Conservation (phyloP, 108 stramenopile species). For the Pseudonitzschia pungens region DNA sequence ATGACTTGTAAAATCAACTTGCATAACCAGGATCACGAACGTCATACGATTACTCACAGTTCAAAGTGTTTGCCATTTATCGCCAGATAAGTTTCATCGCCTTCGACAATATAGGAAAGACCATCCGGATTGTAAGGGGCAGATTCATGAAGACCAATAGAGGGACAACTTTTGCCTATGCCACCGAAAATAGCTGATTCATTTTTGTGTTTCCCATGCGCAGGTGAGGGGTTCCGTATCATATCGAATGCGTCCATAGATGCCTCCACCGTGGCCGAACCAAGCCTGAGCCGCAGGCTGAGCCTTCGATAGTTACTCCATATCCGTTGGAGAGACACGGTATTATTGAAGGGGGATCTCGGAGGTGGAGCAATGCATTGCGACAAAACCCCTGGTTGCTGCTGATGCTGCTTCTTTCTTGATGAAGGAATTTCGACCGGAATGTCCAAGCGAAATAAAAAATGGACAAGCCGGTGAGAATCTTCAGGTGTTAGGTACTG, state of each 20-base stretch:
- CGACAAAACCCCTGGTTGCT: constrained; percentile 29
- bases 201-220: not conserved
- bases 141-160: constrained; percentile 61
- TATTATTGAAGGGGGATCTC: constrained; percentile 46
- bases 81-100: constrained; percentile 60
- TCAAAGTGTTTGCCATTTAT: constrained; percentile 77
- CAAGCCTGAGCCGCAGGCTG: constrained; percentile 63
- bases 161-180: constrained; percentile 49
- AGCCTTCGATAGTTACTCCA: constrained; percentile 73
- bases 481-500: constrained; percentile 33
- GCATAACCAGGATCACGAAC: not conserved
- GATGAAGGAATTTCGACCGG: constrained; percentile 11
- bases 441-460: constrained; percentile 40
- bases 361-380: constrained; percentile 66
- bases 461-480: constrained; percentile 28
- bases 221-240: constrained; percentile 20
- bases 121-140: constrained; percentile 57
- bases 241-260: constrained; percentile 61
- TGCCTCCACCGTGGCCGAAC: constrained; percentile 63
- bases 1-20: constrained; percentile 13
- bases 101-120: constrained; percentile 67
- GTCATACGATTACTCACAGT: constrained; percentile 40
- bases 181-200: constrained; percentile 24
- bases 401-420: constrained; percentile 1
- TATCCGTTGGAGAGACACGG: constrained; percentile 39